A percentile compares a stretch with the other conserved stretches of the same genome.
These are phyloP conservation scores for Boletellus emodensis DNA, from an alignment of 768 basidiomycete species.

Conservation along the genomic window DNA sequence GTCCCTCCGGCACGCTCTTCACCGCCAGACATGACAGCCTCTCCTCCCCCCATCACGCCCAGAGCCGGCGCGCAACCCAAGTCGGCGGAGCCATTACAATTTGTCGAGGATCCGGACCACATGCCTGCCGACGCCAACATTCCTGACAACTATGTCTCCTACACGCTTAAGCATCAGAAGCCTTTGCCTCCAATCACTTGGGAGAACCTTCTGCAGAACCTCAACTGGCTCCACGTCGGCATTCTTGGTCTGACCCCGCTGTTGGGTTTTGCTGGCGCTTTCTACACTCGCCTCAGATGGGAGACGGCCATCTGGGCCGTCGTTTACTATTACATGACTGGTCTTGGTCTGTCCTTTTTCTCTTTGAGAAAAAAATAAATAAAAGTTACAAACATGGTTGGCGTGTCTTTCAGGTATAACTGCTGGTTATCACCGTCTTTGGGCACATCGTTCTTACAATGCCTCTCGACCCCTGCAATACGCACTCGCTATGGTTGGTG, in stretches of 20 bases:
- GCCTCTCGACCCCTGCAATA: constrained; percentile 85
- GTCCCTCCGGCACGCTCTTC: constrained; percentile 18
- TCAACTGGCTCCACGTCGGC: constrained; percentile 73
- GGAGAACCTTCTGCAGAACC: constrained; percentile 54
- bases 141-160: constrained; percentile 79
- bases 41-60: constrained; percentile 8
- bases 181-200: constrained; percentile 63
- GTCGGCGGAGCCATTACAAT: constrained; percentile 2
- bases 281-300: constrained; percentile 60
- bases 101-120: constrained; percentile 27
- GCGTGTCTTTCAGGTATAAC: constrained; percentile 61
- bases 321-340: constrained; percentile 74
- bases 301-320: constrained; percentile 70
- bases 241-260: constrained; percentile 73
- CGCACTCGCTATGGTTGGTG: constrained; percentile 75
- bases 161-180: constrained; percentile 67
- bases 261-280: constrained; percentile 69
- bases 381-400: constrained; percentile 20
- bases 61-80: background rate
- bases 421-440: constrained; percentile 94
- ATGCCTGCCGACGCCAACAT: constrained; percentile 53
- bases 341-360: constrained; percentile 59
- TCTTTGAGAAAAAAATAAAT: constrained; percentile 3
- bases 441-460: constrained; percentile 96
- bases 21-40: constrained; percentile 14